These are phyloP conservation scores for Xylariaceae sp. DNA, from an alignment of 2,329 filamentous ascomycete species.

Conservation along the genomic window DNA sequence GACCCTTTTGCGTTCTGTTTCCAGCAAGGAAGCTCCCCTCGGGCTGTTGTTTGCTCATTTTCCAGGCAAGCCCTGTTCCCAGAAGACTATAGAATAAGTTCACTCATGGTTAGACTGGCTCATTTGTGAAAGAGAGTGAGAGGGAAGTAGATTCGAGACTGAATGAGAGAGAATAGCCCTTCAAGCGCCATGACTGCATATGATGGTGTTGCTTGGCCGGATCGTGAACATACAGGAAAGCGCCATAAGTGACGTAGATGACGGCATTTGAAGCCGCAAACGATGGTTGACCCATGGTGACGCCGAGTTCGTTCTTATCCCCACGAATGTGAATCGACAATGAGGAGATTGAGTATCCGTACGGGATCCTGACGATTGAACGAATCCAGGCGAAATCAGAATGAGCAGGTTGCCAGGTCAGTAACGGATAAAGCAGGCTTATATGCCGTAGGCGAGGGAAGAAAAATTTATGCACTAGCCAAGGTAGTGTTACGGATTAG, in stretches of 20 bases:
- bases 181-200: background rate
- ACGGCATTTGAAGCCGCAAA: slow-evolving; percentile 74
- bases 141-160: background rate
- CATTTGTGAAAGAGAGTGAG: background rate
- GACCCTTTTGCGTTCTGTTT: slow-evolving; percentile 80
- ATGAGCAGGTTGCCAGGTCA: background rate
- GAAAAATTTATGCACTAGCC: slow-evolving; percentile 9
- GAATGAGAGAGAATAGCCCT: background rate
- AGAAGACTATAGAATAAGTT: slow-evolving; percentile 45
- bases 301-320: background rate
- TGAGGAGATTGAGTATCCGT: background rate
- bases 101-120: slow-evolving; percentile 8
- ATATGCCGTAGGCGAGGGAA: too few relatives aligned
- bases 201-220: slow-evolving; percentile 2
- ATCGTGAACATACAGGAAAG: slow-evolving; percentile 59
- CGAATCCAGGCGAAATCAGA: background rate
- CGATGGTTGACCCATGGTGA: slow-evolving; percentile 67
- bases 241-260: slow-evolving; percentile 73
- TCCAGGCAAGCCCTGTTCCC: slow-evolving; percentile 56
- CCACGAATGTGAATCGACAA: background rate
- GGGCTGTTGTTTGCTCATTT: slow-evolving; percentile 54
- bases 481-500: background rate
- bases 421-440: too few relatives aligned
- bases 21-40: slow-evolving; percentile 68
- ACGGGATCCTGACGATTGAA: background rate